A percentile compares a stretch with the other conserved stretches of the same genome.
phyloP scores from a whole-genome alignment of 2,329 filamentous ascomycete genomes.

The Aspergillus quadricinctus region DNA sequence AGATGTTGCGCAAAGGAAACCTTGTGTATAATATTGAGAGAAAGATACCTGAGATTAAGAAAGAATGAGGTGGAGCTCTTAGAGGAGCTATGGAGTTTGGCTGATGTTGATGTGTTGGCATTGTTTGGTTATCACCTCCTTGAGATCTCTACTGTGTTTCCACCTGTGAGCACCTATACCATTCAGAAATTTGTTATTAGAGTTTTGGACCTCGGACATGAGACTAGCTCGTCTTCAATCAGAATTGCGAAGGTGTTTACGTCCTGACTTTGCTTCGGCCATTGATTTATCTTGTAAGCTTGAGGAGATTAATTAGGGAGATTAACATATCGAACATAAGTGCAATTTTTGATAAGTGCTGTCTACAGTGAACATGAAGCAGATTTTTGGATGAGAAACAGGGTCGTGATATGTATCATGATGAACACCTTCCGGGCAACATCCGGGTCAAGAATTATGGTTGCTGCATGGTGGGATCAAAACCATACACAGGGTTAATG shows the following conservation, averaged over 20 bases:
- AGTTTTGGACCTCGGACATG: too few relatives aligned
- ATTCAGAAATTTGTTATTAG: too few relatives aligned
- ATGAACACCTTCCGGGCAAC: background rate
- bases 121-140: too few relatives aligned
- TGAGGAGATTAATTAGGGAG: background rate
- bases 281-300: background rate
- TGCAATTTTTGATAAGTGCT: background rate
- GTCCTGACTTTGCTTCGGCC: too few relatives aligned
- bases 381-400: background rate
- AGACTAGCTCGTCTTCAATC: too few relatives aligned
- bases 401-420: background rate
- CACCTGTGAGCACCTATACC: too few relatives aligned
- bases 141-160: too few relatives aligned
- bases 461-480: background rate
- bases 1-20: slow-evolving; percentile 21
- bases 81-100: too few relatives aligned
- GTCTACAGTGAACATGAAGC: background rate
- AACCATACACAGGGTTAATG: slow-evolving; percentile 6
- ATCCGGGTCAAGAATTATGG: background rate
- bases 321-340: background rate
- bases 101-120: background rate
- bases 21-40: slow-evolving; percentile 20
- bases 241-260: background rate
- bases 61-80: slow-evolving; percentile 3
- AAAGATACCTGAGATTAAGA: slow-evolving; percentile 22